Conservation (phyloP, 148 eudicot genomes). For the Camellia japonica region DNA sequence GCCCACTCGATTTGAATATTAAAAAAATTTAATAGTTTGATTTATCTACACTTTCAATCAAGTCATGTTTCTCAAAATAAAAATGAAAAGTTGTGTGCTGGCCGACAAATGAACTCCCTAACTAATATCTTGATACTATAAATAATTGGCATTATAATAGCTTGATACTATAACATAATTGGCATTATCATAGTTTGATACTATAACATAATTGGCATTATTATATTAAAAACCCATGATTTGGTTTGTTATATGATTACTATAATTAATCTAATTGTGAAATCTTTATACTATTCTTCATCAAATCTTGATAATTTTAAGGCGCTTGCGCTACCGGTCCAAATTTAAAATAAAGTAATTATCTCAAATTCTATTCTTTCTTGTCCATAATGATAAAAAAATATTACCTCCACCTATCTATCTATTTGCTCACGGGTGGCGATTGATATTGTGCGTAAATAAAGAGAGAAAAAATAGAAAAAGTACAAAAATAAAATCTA, state of each 20-base stretch:
- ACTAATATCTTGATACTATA: not conserved
- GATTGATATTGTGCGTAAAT: too few species aligned
- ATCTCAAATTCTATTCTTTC: too few species aligned
- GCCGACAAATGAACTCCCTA: not conserved
- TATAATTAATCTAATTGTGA: not conserved
- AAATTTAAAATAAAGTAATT: too few species aligned
- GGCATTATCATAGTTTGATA: not conserved
- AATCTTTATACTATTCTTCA: not conserved
- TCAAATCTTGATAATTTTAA: not conserved
- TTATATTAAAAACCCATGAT: not conserved
- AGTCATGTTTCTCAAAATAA: too few species aligned
- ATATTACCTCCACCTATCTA: too few species aligned
- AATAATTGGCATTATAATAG: not conserved
- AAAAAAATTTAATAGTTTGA: not conserved
- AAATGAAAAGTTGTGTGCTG: not conserved
- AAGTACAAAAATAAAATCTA: too few species aligned
- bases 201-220: not conserved
- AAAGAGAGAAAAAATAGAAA: too few species aligned
- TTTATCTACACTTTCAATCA: not conserved
- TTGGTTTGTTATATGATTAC: not conserved
- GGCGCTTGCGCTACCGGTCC: too few species aligned
- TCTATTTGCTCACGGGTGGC: too few species aligned
- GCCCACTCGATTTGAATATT: not conserved
- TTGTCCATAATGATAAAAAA: too few species aligned
- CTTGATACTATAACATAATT: not conserved